Evolutionary conservation across 495 filamentous ascomycete species (phyloP).

Genomic region (Penicillium antarcticum): DNA sequence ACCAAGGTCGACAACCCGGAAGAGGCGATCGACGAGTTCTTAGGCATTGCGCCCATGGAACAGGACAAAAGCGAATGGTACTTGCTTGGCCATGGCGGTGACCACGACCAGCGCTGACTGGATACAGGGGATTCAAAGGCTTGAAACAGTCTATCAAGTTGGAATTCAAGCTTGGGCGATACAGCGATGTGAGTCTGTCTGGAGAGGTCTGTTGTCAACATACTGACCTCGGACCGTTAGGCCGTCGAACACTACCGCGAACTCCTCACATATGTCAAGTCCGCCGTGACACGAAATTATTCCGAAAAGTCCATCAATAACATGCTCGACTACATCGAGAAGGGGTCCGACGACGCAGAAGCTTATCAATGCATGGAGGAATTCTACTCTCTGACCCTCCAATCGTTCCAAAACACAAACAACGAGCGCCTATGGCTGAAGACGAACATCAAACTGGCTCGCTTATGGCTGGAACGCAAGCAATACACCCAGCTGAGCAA

Average conservation of each 20-base stretch:
- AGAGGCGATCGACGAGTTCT: constrained; percentile 86
- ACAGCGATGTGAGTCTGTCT: constrained; percentile 65
- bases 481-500: constrained; percentile 77
- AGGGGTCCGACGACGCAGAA: constrained; percentile 74
- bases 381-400: constrained; percentile 90
- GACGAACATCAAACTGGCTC: constrained; percentile 95
- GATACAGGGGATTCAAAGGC: constrained; percentile 83
- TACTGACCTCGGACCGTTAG: constrained; percentile 43
- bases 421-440: constrained; percentile 98
- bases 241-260: constrained; percentile 93
- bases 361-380: constrained; percentile 88
- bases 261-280: constrained; percentile 95
- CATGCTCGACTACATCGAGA: constrained; percentile 98
- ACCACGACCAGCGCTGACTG: constrained; percentile 14
- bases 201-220: neutral
- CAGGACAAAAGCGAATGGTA: constrained; percentile 91
- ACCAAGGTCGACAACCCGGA: constrained; percentile 84
- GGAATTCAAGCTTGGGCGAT: constrained; percentile 83
- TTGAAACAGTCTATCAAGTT: constrained; percentile 97
- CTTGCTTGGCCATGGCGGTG: neutral
- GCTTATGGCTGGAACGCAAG: constrained; percentile 84
- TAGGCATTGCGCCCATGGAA: constrained; percentile 80
- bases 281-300: constrained; percentile 95
- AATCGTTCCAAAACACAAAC: constrained; percentile 95
- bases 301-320: constrained; percentile 99